A percentile compares a stretch with the other conserved stretches of the same genome.
phyloP scores from a whole-genome alignment of 495 filamentous ascomycete species.

The Hypoxylon cercidicola region DNA sequence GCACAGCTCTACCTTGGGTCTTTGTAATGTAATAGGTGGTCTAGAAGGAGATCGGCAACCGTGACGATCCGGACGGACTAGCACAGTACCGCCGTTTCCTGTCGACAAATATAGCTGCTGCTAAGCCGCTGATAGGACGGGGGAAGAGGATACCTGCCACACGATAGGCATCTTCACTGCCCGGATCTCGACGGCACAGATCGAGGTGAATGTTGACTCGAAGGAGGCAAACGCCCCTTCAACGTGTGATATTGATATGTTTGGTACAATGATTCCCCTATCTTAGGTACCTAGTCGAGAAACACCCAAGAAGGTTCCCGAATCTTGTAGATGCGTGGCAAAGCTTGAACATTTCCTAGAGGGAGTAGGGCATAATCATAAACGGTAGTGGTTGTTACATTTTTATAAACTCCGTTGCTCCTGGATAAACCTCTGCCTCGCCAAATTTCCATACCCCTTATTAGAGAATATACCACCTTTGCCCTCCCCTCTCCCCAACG shows the following conservation, averaged over 20 bases:
- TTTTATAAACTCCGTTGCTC: slow-evolving; percentile 15
- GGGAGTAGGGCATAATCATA: neutral
- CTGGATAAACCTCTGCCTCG: slow-evolving; percentile 1
- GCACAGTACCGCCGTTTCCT: too few relatives aligned
- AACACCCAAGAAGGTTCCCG: neutral
- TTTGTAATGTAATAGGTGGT: slow-evolving; percentile 6
- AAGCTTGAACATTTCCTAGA: neutral
- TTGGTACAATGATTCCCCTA: neutral
- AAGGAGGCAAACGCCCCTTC: neutral
- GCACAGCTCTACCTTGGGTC: slow-evolving; percentile 1
- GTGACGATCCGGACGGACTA: too few relatives aligned
- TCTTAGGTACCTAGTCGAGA: neutral
- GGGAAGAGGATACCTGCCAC: too few relatives aligned
- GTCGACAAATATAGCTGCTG: too few relatives aligned
- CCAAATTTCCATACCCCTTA: slow-evolving; percentile 18
- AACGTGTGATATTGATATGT: too few relatives aligned
- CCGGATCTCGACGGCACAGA: too few relatives aligned
- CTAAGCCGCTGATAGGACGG: too few relatives aligned
- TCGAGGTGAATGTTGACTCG: too few relatives aligned
- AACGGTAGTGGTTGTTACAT: slow-evolving; percentile 1
- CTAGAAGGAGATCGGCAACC: too few relatives aligned
- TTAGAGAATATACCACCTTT: slow-evolving; percentile 1
- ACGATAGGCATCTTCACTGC: too few relatives aligned
- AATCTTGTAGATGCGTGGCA: neutral
- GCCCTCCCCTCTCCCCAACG: neutral